Percentiles rank a stretch among this genome's conserved stretches.
Conservation (phyloP, 2,329 filamentous ascomycete species). For the Penicillium sp. region DNA sequence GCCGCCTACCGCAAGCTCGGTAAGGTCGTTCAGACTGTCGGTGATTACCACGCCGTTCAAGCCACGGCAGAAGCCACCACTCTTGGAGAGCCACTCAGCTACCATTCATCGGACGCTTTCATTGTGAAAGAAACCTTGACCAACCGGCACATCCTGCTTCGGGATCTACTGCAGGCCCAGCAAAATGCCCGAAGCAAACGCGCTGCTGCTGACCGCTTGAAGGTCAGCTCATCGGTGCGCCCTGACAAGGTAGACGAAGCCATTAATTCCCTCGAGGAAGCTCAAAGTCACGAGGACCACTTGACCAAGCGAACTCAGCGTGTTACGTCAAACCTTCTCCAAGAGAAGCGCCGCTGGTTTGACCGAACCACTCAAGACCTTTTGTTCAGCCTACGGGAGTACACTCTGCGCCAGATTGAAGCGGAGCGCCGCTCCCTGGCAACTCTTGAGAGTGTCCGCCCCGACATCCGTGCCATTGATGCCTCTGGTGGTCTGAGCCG, state of each 20-base stretch:
- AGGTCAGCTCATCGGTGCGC: slow-evolving; percentile 81
- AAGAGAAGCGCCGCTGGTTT: slow-evolving; percentile 91
- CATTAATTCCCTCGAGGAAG: slow-evolving; percentile 87
- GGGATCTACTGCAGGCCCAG: slow-evolving; percentile 89
- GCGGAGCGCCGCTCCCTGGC: slow-evolving; percentile 89
- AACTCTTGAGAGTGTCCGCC: slow-evolving; percentile 88
- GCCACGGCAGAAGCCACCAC: slow-evolving; percentile 96
- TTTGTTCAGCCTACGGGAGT: slow-evolving; percentile 81
- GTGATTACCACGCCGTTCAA: slow-evolving; percentile 94
- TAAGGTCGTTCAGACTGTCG: slow-evolving; percentile 87
- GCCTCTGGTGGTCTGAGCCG: slow-evolving; percentile 85
- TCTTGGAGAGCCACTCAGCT: slow-evolving; percentile 87
- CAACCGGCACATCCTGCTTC: slow-evolving; percentile 93
- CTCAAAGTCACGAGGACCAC: slow-evolving; percentile 76
- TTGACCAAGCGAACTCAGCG: slow-evolving; percentile 82
- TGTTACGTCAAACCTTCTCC: slow-evolving; percentile 84
- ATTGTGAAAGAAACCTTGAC: slow-evolving; percentile 98
- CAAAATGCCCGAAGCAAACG: slow-evolving; percentile 80
- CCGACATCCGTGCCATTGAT: slow-evolving; percentile 92
- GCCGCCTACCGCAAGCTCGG: slow-evolving; percentile 95
- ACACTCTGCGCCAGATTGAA: slow-evolving; percentile 92
- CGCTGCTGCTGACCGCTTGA: slow-evolving; percentile 83
- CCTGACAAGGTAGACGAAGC: slow-evolving; percentile 97
- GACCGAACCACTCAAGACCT: slow-evolving; percentile 81
- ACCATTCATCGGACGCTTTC: slow-evolving; percentile 93